Evolutionary conservation across 1,139 yeast species (phyloP).

Genomic region (Geotrichum phurueaensis): DNA sequence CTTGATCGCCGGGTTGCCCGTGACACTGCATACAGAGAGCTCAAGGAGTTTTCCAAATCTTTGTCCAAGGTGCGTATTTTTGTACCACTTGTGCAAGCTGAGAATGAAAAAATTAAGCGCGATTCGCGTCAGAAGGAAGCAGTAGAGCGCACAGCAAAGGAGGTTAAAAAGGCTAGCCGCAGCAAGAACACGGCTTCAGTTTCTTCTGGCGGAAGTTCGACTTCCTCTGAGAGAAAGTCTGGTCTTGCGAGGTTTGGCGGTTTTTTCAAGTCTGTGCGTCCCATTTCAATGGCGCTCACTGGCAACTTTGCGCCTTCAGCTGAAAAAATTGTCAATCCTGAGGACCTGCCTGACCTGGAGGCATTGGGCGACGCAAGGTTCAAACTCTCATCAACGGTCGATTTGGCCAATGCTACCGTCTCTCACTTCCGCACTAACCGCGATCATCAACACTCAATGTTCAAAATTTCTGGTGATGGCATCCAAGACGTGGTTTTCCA

Average conservation of each 20-base stretch:
- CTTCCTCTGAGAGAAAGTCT: constrained; percentile 15
- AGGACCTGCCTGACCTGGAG: constrained; percentile 56
- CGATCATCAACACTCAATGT: constrained; percentile 36
- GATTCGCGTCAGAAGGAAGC: constrained; percentile 45
- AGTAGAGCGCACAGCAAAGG: constrained; percentile 40
- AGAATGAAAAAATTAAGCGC: constrained; percentile 46
- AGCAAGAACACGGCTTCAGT: neutral
- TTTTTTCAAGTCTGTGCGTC: constrained; percentile 38
- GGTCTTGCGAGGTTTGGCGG: constrained; percentile 33
- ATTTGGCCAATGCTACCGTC: constrained; percentile 44
- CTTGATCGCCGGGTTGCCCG: constrained; percentile 35
- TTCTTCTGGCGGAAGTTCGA: neutral
- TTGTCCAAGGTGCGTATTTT: constrained; percentile 40
- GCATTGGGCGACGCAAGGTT: constrained; percentile 41
- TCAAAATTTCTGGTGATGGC: constrained; percentile 55
- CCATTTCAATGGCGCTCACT: constrained; percentile 39
- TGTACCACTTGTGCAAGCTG: constrained; percentile 41
- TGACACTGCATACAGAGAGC: constrained; percentile 42
- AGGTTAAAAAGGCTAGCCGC: constrained; percentile 28
- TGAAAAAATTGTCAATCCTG: constrained; percentile 48
- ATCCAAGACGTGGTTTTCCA: constrained; percentile 59
- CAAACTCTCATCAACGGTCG: constrained; percentile 54
- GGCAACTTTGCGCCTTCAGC: constrained; percentile 27
- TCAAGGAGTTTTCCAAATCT: constrained; percentile 35
- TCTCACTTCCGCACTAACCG: constrained; percentile 21